phyloP scores from a whole-genome alignment of 352 stramenopile species.

The Phytopythium litorale region DNA sequence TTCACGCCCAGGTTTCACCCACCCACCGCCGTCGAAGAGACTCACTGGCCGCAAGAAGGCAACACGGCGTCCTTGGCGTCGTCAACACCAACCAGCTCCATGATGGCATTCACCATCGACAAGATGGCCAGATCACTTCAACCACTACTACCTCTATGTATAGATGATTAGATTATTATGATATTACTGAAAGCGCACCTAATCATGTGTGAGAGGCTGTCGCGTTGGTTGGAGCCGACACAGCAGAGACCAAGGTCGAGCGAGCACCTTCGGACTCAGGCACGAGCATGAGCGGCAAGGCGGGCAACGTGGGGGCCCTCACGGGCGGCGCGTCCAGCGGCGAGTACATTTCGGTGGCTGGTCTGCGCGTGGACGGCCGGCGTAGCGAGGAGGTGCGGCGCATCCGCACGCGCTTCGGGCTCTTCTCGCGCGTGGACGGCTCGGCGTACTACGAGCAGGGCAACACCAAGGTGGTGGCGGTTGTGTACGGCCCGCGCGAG shows the following conservation, averaged over 20 bases:
- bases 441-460: conserved; percentile 88
- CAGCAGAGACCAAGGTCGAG: conserved; percentile 8
- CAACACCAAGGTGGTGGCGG: conserved; percentile 88
- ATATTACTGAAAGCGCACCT: background rate
- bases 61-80: too few relatives aligned
- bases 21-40: background rate
- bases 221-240: background rate
- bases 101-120: too few relatives aligned
- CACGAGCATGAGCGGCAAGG: conserved; percentile 50
- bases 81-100: too few relatives aligned
- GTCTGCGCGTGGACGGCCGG: conserved; percentile 80
- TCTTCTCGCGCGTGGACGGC: conserved; percentile 85
- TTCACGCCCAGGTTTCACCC: background rate
- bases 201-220: background rate
- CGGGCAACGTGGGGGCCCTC: conserved; percentile 50
- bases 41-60: too few relatives aligned
- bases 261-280: too few relatives aligned
- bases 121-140: background rate
- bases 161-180: too few relatives aligned
- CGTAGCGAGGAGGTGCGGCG: conserved; percentile 82
- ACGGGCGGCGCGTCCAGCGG: conserved; percentile 45
- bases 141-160: background rate
- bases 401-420: conserved; percentile 76
- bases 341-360: conserved; percentile 83
- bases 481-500: conserved; percentile 86